Evolutionary conservation across 345 rosid species (phyloP), one percentile per base, ranked within the genome.

Genomic region (Citrus glauca): DNA sequence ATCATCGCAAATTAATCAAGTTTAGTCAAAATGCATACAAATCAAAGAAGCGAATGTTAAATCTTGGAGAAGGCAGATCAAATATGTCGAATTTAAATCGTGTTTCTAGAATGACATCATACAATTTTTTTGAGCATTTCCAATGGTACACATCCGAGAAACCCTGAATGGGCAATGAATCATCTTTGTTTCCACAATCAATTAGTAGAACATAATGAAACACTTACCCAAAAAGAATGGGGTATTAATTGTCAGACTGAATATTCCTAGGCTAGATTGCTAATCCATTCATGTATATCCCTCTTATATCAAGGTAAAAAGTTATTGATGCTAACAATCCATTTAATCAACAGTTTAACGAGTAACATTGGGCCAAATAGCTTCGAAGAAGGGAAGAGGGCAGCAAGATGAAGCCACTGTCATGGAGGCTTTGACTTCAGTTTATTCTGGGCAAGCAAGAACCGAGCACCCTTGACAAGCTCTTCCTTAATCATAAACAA

Each of bases 401-500:
- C 40, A 17, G 25, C 48, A 66, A n/a, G 73, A 7, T 19, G 59
- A 78, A 69, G 81, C 71, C 69, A 77, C 65, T 2, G 78, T 87
- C 80, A 89, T 9, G 73, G 73, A 79, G 81, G 78, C 79, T 83
- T 85, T 16, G 86, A 84, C 84, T 78, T 88, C 66, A 66, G 68
- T 63, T 60, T 53, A 24, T 37, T 79, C n/a, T 76, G 85, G 3
- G 82, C 75, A 53, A 96, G 94, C 81, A 92, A 80, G 14, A 81
- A 20, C 66, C 90, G 90, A 37, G 87, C 87, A 59, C 94, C 90
- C 74, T 81, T 87, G 38, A 94, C 97, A n/a, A 94, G 94, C 82
- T 94, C 98, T 84, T 92, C 99, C 87, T 96, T 94, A 24, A 94
- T 78, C 98, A 91, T 92, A 90, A 96, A 96, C 78, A 96, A 80